Conservation (phyloP, 345 rosid genomes). For the Triadica sebifera region DNA sequence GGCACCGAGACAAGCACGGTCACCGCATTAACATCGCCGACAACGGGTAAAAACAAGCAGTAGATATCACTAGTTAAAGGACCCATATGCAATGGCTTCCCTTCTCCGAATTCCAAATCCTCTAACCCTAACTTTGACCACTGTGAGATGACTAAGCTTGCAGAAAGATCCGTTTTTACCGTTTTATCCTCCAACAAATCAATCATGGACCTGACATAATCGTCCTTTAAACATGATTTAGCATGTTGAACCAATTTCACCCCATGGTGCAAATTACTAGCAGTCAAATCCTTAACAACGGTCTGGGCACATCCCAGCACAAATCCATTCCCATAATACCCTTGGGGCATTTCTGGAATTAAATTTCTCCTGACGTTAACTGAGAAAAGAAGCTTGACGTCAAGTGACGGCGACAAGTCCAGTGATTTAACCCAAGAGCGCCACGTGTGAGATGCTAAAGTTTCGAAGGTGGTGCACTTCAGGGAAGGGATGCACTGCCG, state of each 20-base stretch:
- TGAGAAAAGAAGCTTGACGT: slow-evolving; percentile 79
- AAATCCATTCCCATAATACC: slow-evolving; percentile 91
- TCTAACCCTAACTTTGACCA: slow-evolving; percentile 91
- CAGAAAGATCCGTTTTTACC: slow-evolving; percentile 51
- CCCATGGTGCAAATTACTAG: slow-evolving; percentile 38
- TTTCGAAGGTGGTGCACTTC: slow-evolving; percentile 86
- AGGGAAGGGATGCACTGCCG: slow-evolving; percentile 54
- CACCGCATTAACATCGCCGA: slow-evolving; percentile 49
- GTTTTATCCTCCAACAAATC: slow-evolving; percentile 76
- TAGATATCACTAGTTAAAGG: slow-evolving; percentile 82
- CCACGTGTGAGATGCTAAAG: slow-evolving; percentile 95
- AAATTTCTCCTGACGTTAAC: slow-evolving; percentile 58
- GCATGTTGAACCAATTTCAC: slow-evolving; percentile 69
- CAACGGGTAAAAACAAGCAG: slow-evolving; percentile 84
- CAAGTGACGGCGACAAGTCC: slow-evolving; percentile 46
- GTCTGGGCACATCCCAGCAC: slow-evolving; percentile 70
- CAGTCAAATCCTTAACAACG: slow-evolving; percentile 47
- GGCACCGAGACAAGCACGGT: slow-evolving; percentile 82
- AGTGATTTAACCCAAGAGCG: slow-evolving; percentile 77
- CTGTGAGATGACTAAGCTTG: slow-evolving; percentile 75
- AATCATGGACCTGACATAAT: slow-evolving; percentile 56
- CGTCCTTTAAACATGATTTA: slow-evolving; percentile 53
- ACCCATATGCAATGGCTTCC: slow-evolving; percentile 79
- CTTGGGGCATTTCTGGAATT: slow-evolving; percentile 54
- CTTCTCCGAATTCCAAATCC: slow-evolving; percentile 81